These are phyloP conservation scores for Dovyalis caffra DNA, from an alignment of 345 rosid species.

Conservation along the genomic window DNA sequence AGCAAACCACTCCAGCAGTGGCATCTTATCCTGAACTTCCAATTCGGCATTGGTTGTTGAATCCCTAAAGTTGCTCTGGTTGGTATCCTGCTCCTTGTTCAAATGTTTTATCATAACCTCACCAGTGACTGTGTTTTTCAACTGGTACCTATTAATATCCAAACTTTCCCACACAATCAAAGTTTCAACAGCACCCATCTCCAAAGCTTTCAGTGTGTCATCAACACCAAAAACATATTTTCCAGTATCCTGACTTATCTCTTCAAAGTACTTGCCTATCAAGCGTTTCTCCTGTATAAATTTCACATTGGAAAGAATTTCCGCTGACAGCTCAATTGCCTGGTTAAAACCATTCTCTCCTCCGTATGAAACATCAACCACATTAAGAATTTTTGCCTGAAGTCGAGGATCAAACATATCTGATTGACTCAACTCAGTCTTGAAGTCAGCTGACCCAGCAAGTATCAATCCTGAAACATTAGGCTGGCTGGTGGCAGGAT, in stretches of 20 bases:
- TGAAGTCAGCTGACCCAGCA: slow-evolving; percentile 95
- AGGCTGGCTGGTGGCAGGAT: slow-evolving; percentile 91
- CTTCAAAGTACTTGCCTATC: slow-evolving; percentile 92
- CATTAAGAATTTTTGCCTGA: slow-evolving; percentile 87
- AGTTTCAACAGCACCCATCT: slow-evolving; percentile 90
- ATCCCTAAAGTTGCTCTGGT: slow-evolving; percentile 74
- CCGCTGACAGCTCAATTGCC: slow-evolving; percentile 87
- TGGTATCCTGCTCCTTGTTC: slow-evolving; percentile 75
- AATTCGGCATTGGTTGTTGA: slow-evolving; percentile 52
- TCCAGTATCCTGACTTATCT: slow-evolving; percentile 92
- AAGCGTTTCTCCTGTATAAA: slow-evolving; percentile 90
- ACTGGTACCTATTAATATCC: slow-evolving; percentile 63
- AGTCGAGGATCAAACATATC: slow-evolving; percentile 97
- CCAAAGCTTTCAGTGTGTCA: slow-evolving; percentile 78
- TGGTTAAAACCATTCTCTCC: slow-evolving; percentile 94
- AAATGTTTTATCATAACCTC: slow-evolving; percentile 64
- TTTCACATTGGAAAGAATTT: slow-evolving; percentile 83
- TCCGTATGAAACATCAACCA: slow-evolving; percentile 90
- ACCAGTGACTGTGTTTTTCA: slow-evolving; percentile 61
- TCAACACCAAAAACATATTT: slow-evolving; percentile 87
- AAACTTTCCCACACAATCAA: slow-evolving; percentile 92
- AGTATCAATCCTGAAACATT: slow-evolving; percentile 87
- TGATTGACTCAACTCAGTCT: slow-evolving; percentile 90
- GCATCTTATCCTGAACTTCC: slow-evolving; percentile 73
- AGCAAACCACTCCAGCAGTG: slow-evolving; percentile 90